Evolutionary conservation across 768 basidiomycete species (phyloP), one percentile per base, ranked within the genome.

Genomic region (Trametes cubensis): DNA sequence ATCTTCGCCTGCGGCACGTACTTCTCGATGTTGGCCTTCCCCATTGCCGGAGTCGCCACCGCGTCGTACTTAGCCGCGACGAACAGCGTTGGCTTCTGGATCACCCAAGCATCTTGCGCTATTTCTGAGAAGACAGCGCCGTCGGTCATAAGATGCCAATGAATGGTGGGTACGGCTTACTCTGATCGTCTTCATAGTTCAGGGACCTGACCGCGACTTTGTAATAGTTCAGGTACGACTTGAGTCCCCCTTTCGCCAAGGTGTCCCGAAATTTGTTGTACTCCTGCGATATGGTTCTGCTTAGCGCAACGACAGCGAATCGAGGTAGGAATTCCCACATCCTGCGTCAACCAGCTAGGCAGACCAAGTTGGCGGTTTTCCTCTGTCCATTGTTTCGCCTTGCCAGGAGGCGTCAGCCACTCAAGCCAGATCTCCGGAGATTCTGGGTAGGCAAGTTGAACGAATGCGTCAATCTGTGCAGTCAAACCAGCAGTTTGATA

Each of bases 381-480:
- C 1, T 59, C 70, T 2, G 73, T 45, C 66, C 68, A 78, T 21
- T 50, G 48, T 45, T 79, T 71, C 1, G 72, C 40, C 49, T 71
- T 73, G 11, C 79, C 79, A 4, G 69, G 70, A 4, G 73, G 58
- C 23, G 75, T 72, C 41, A 81, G 50, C 21, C 73, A 69, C 17
- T 68, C 75, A 63, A 71, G 69, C 77, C 76, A 79, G 18, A 63
- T 18, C 38, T 69, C 66, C 0, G 77, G 74, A 39, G 77, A 68
- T 10, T 67, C 52, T 6, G 79, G 62, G 58, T 74, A 79, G 18
- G 70, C 0, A 10, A 80, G 25, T 38, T 72, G 69, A 38, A 77
- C 67, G 58, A 81, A 77, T 2, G 79, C 76, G 25, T 82, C 79
- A 26, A 74, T 66, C 79, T 80, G 28, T 30, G 26, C 21, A 26